These are phyloP conservation scores for Diaporthe caulivora DNA, from an alignment of 2,329 filamentous ascomycete species.

Conservation along the genomic window DNA sequence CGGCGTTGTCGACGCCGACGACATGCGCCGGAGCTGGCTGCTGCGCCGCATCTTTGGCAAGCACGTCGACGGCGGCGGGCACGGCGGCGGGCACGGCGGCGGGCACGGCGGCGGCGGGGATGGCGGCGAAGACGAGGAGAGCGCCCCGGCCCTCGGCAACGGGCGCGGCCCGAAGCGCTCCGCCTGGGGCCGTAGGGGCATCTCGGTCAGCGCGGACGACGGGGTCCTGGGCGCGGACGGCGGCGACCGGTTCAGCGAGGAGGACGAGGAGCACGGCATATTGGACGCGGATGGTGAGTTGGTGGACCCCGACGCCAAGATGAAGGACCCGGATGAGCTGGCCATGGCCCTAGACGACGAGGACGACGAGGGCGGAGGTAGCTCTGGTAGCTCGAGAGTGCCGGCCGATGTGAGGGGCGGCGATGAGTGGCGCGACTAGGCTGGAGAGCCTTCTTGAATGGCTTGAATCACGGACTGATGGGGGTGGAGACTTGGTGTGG, in stretches of 20 bases:
- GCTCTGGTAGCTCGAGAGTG: slow-evolving; percentile 43
- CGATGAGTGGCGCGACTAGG: slow-evolving; percentile 57
- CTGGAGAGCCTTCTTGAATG: not conserved
- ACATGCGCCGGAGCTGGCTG: slow-evolving; percentile 87
- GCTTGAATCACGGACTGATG: not conserved
- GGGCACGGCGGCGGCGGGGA: slow-evolving; percentile 55
- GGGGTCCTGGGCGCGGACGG: slow-evolving; percentile 65
- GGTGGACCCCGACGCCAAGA: slow-evolving; percentile 73
- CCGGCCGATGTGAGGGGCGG: slow-evolving; percentile 58
- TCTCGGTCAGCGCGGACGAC: slow-evolving; percentile 76
- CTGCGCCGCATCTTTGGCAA: slow-evolving; percentile 82
- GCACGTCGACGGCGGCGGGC: slow-evolving; percentile 61
- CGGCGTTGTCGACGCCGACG: slow-evolving; percentile 90
- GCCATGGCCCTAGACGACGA: slow-evolving; percentile 71
- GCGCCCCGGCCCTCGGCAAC: slow-evolving; percentile 60
- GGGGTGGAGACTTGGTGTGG: not conserved
- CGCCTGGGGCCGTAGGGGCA: slow-evolving; percentile 74
- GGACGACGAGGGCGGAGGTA: slow-evolving; percentile 60
- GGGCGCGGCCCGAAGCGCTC: slow-evolving; percentile 51
- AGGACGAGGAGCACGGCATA: slow-evolving; percentile 56
- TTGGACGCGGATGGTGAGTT: slow-evolving; percentile 48
- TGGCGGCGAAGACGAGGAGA: slow-evolving; percentile 70
- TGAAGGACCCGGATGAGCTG: slow-evolving; percentile 76
- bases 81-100: slow-evolving; percentile 53
- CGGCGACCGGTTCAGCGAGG: slow-evolving; percentile 53